Evolutionary conservation across 805 yeast species (phyloP).

Genomic region (Ogataea thermomethanolica): DNA sequence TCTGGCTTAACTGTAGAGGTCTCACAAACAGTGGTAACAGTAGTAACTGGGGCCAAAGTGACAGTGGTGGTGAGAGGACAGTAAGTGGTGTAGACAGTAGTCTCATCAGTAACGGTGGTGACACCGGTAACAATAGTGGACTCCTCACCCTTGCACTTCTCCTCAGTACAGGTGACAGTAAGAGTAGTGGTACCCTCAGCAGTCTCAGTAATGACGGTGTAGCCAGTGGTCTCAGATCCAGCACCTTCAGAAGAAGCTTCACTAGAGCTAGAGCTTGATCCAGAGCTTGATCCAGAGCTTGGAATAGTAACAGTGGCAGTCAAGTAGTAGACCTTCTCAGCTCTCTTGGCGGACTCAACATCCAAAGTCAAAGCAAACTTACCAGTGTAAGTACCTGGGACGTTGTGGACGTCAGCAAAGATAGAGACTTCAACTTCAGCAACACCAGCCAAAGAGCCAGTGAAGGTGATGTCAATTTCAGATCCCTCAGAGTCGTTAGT

Average conservation of each 20-base stretch:
- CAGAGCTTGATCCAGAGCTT: conserved; percentile 1
- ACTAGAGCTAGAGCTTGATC: conserved; percentile 4
- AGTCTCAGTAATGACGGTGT: conserved; percentile 17
- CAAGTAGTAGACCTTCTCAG: conserved; percentile 22
- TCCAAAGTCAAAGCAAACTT: conserved; percentile 21
- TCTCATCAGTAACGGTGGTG: conserved; percentile 24
- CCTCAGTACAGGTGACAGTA: conserved; percentile 25
- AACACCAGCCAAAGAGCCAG: conserved; percentile 10
- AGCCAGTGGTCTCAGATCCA: background rate
- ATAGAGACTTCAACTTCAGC: conserved; percentile 5
- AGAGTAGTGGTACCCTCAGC: conserved; percentile 18
- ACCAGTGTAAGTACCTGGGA: conserved; percentile 21
- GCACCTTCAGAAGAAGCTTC: too few species aligned
- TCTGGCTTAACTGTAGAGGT: conserved; percentile 13
- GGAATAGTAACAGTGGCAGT: conserved; percentile 20
- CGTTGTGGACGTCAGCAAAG: conserved; percentile 19
- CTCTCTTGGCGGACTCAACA: conserved; percentile 22
- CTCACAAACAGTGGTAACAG: conserved; percentile 9
- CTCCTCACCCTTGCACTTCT: conserved; percentile 20
- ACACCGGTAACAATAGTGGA: conserved; percentile 27
- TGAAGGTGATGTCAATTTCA: conserved; percentile 18
- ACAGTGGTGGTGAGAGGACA: conserved; percentile 30
- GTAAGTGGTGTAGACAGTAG: conserved; percentile 33
- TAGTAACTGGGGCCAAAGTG: conserved; percentile 19
- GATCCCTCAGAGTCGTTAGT: conserved; percentile 15